phyloP scores from a whole-genome alignment of 2,329 filamentous ascomycete genomes.

The Byssochlamys sp. region DNA sequence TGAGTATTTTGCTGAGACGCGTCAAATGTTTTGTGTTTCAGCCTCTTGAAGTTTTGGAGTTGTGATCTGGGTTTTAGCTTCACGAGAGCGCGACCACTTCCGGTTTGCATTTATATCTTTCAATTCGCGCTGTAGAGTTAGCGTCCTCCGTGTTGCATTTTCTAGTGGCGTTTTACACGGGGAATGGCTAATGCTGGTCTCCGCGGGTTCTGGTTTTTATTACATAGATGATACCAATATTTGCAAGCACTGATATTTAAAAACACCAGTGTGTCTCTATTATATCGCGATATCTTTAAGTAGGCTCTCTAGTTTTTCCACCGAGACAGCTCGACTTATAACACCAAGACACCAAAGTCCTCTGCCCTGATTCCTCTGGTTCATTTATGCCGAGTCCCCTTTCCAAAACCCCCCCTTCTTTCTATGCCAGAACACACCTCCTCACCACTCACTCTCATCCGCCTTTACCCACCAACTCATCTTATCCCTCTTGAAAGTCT shows the following conservation, averaged over 20 bases:
- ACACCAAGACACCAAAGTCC: background rate
- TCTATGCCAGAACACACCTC: background rate
- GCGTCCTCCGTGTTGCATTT: background rate
- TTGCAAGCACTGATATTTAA: background rate
- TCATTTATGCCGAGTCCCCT: background rate
- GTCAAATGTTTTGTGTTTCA: background rate
- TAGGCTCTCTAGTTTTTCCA: background rate
- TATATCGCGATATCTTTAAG: background rate
- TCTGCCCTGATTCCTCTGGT: background rate
- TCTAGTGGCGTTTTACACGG: background rate
- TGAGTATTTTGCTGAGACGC: background rate
- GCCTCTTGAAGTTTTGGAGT: background rate
- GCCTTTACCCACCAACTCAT: conserved; percentile 49
- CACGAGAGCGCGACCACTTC: background rate
- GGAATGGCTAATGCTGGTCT: background rate
- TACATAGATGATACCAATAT: background rate
- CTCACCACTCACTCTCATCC: conserved; percentile 33
- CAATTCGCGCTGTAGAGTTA: background rate
- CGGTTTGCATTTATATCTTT: background rate
- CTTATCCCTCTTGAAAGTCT: conserved; percentile 70
- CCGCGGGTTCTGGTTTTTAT: background rate
- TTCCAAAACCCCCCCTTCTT: no score
- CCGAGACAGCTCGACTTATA: background rate
- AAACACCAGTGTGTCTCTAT: background rate
- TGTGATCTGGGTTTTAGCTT: background rate